phyloP scores from a whole-genome alignment of 2,329 filamentous ascomycete genomes.

The Colletotrichum euphorbiae region DNA sequence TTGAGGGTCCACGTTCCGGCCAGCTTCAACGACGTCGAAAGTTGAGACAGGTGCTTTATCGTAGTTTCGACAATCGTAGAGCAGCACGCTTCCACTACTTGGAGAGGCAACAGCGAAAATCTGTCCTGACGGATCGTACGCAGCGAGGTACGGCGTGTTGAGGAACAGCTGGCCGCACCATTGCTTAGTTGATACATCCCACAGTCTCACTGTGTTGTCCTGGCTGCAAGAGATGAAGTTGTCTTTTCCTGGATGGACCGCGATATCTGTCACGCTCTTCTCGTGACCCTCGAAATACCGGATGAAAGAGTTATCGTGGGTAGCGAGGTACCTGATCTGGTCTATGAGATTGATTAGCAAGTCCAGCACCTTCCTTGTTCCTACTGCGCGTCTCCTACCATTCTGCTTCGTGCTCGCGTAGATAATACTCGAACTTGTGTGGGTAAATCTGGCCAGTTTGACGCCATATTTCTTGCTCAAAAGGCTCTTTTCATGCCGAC shows the following conservation, averaged over 20 bases:
- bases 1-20: slow-evolving; percentile 61
- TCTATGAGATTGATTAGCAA: slow-evolving; percentile 26
- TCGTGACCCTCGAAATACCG: slow-evolving; percentile 96
- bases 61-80: slow-evolving; percentile 95
- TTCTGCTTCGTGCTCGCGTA: slow-evolving; percentile 97
- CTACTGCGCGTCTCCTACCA: slow-evolving; percentile 59
- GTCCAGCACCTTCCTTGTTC: neutral
- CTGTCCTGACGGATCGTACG: slow-evolving; percentile 91
- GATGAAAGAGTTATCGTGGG: slow-evolving; percentile 95
- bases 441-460: slow-evolving; percentile 93
- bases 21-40: slow-evolving; percentile 79
- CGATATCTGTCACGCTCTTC: slow-evolving; percentile 82
- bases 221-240: slow-evolving; percentile 92
- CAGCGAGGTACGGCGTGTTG: slow-evolving; percentile 82
- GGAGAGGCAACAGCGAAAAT: slow-evolving; percentile 93
- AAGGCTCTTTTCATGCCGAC: slow-evolving; percentile 87
- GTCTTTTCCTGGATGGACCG: slow-evolving; percentile 87
- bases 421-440: slow-evolving; percentile 89
- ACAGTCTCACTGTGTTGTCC: slow-evolving; percentile 91
- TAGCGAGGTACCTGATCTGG: slow-evolving; percentile 82
- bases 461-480: slow-evolving; percentile 97
- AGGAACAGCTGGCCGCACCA: slow-evolving; percentile 85
- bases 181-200: slow-evolving; percentile 86
- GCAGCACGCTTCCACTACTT: slow-evolving; percentile 79
- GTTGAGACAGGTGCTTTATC: slow-evolving; percentile 89